Conservation (phyloP, 2,329 filamentous ascomycete species). For the Colletotrichum horii region DNA sequence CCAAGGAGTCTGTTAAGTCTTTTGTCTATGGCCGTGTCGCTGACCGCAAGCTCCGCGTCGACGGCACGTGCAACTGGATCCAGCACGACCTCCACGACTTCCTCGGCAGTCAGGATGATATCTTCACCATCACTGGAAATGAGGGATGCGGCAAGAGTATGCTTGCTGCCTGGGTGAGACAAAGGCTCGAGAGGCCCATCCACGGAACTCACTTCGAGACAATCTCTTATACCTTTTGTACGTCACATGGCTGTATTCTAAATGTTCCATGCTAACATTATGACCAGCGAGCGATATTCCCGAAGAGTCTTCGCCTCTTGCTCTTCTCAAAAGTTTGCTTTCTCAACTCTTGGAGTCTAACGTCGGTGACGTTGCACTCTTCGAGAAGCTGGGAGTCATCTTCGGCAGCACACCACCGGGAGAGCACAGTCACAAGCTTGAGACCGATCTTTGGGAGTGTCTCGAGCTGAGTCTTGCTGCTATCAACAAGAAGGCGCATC, state of each 20-base stretch:
- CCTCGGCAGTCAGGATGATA: constrained; percentile 35
- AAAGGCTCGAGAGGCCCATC: constrained; percentile 42
- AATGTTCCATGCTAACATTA: too few species aligned
- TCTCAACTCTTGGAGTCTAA: constrained; percentile 43
- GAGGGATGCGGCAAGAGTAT: constrained; percentile 41
- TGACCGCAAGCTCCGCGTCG: constrained; percentile 40
- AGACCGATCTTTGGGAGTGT: constrained; percentile 36
- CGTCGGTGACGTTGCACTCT: constrained; percentile 40
- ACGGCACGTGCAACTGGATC: constrained; percentile 46
- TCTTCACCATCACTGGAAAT: constrained; percentile 38
- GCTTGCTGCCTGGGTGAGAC: constrained; percentile 44
- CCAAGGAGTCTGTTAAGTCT: constrained; percentile 25
- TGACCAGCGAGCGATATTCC: constrained; percentile 30
- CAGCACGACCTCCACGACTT: constrained; percentile 38
- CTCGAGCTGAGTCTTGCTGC: constrained; percentile 37
- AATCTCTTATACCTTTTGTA: constrained; percentile 41
- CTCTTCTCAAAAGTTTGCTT: constrained; percentile 40
- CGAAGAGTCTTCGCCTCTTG: constrained; percentile 32
- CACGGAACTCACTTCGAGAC: constrained; percentile 38
- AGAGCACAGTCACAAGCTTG: constrained; percentile 28
- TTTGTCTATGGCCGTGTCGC: constrained; percentile 40
- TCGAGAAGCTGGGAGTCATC: constrained; percentile 32
- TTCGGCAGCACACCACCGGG: constrained; percentile 29
- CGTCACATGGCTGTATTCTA: constrained; percentile 7
- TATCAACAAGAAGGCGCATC: constrained; percentile 29